Evolutionary conservation across 805 yeast species (phyloP).

Genomic region (Hanseniaspora clermontiae): DNA sequence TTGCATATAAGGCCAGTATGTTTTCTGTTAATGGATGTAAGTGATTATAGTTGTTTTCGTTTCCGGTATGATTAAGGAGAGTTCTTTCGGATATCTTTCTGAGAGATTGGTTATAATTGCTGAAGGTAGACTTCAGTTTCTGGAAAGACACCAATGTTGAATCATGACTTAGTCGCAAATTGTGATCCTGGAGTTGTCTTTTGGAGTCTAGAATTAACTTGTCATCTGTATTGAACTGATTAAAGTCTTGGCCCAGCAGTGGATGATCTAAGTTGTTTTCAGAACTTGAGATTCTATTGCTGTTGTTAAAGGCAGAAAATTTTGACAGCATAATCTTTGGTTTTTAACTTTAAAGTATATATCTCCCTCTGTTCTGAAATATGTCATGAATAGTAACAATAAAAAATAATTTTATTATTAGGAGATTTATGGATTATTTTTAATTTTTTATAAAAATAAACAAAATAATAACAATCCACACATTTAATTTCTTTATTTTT

Average conservation of each 20-base stretch:
- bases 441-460: too few species aligned
- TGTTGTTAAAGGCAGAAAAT: neutral
- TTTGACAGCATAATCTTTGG: neutral
- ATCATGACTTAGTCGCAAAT: neutral
- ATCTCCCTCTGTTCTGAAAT: neutral
- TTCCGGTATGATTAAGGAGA: neutral
- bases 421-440: too few species aligned
- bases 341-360: neutral
- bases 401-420: too few species aligned
- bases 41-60: neutral
- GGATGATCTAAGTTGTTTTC: neutral
- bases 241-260: neutral
- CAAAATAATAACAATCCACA: too few species aligned
- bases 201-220: neutral
- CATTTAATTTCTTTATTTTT: too few species aligned
- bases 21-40: neutral
- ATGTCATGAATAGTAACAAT: too few species aligned
- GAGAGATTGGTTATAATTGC: neutral
- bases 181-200: neutral
- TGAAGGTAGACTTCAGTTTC: neutral
- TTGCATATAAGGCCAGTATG: neutral
- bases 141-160: constrained; percentile 2
- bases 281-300: neutral
- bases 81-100: neutral
- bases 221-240: neutral